Conservation (phyloP, 1,139 yeast genomes). For the Pichia sp. region DNA sequence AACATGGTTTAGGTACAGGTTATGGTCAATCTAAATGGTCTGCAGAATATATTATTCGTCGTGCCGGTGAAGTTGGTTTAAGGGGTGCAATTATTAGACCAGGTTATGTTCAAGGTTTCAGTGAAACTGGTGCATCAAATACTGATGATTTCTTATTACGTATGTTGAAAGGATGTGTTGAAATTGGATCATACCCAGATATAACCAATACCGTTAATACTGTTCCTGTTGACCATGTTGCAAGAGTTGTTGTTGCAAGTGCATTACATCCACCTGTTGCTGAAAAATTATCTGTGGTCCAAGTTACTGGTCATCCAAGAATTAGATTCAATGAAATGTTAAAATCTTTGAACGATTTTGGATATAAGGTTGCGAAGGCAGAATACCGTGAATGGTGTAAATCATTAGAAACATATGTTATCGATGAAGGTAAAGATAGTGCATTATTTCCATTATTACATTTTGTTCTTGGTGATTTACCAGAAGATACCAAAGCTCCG, state of each 20-base stretch:
- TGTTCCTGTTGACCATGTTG: conserved; percentile 98
- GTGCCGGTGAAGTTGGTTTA: conserved; percentile 82
- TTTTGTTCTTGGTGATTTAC: conserved; percentile 87
- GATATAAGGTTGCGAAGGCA: conserved; percentile 56
- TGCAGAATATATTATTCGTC: conserved; percentile 81
- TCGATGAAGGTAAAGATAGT: conserved; percentile 60
- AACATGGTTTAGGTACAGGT: conserved; percentile 79
- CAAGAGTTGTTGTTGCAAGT: conserved; percentile 80
- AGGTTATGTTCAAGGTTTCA: conserved; percentile 90
- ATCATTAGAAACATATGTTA: conserved; percentile 68
- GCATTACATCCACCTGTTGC: conserved; percentile 66
- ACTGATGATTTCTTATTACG: conserved; percentile 94
- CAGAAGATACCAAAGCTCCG: conserved; percentile 89
- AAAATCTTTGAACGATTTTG: conserved; percentile 58
- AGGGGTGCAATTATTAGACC: conserved; percentile 90
- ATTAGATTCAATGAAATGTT: conserved; percentile 71
- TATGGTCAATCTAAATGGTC: conserved; percentile 99
- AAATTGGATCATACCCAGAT: conserved; percentile 79
- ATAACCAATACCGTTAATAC: conserved; percentile 84
- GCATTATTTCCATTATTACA: conserved; percentile 92
- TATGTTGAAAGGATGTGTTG: conserved; percentile 91
- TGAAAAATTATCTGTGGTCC: conserved; percentile 61
- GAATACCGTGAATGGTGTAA: conserved; percentile 79
- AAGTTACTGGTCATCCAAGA: conserved; percentile 97
- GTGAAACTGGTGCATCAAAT: conserved; percentile 79